phyloP scores from a whole-genome alignment of 2,329 filamentous ascomycete species.

The Penicillium sp. region DNA sequence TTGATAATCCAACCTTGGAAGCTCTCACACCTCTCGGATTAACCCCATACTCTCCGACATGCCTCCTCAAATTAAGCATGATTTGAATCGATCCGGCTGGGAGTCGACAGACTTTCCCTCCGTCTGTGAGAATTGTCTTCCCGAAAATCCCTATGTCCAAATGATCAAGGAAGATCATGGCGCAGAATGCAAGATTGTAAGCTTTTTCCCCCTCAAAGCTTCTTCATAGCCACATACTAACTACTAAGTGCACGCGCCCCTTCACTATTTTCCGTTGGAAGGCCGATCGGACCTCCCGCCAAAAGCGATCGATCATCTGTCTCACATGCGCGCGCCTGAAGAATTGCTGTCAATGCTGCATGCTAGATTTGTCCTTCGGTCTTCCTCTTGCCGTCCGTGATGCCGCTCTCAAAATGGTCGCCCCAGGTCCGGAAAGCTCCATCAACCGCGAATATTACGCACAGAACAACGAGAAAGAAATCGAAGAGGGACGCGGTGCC shows the following conservation, averaged over 20 bases:
- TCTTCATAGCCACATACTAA: slow-evolving; percentile 7
- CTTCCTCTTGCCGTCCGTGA: slow-evolving; percentile 92
- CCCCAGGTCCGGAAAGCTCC: slow-evolving; percentile 83
- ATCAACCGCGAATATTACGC: slow-evolving; percentile 98
- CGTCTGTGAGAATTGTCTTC: slow-evolving; percentile 79
- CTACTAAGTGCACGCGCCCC: slow-evolving; percentile 71
- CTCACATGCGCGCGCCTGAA: slow-evolving; percentile 95
- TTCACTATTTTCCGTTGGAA: slow-evolving; percentile 97
- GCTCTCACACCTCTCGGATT: slow-evolving; percentile 1
- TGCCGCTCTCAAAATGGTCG: slow-evolving; percentile 96
- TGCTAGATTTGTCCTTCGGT: slow-evolving; percentile 95
- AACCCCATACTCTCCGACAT: slow-evolving; percentile 20
- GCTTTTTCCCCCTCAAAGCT: slow-evolving; percentile 6
- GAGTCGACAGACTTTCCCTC: slow-evolving; percentile 64
- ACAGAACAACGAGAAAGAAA: slow-evolving; percentile 92
- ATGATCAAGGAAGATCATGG: slow-evolving; percentile 98
- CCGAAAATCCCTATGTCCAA: slow-evolving; percentile 95
- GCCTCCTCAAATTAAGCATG: slow-evolving; percentile 94
- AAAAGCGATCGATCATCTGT: slow-evolving; percentile 93
- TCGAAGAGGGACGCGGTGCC: slow-evolving; percentile 83
- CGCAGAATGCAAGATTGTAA: slow-evolving; percentile 70
- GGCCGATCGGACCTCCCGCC: slow-evolving; percentile 82
- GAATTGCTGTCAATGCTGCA: slow-evolving; percentile 98
- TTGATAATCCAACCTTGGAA: slow-evolving; percentile 7
- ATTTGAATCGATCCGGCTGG: slow-evolving; percentile 93